Percentiles rank a stretch among this genome's conserved stretches.
Conservation (phyloP, 352 stramenopile species). For the Detonula confervacea region DNA sequence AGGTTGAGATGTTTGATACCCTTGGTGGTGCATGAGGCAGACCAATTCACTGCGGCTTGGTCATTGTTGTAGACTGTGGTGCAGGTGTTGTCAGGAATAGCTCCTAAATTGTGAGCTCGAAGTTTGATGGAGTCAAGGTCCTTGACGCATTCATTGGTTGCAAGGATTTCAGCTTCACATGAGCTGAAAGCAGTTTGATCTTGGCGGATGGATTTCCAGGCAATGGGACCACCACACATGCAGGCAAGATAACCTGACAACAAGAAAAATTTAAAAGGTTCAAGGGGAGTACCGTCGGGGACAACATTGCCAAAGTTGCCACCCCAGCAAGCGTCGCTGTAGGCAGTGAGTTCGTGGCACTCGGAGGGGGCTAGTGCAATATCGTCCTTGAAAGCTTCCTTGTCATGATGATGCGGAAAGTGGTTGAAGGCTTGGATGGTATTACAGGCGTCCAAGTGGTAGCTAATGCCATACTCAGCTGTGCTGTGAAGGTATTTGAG, state of each 20-base stretch:
- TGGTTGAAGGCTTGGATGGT: background rate
- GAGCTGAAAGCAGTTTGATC: background rate
- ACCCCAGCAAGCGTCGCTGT: background rate
- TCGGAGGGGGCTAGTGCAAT: background rate
- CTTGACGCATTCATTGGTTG: conserved; percentile 6
- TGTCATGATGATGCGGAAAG: background rate
- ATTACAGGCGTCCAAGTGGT: background rate
- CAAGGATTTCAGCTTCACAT: conserved; percentile 31
- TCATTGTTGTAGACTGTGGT: conserved; percentile 50
- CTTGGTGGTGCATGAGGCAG: conserved; percentile 12
- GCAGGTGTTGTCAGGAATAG: background rate
- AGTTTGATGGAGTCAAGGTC: background rate
- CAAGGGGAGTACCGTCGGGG: background rate
- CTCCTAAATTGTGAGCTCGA: background rate
- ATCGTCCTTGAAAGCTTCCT: conserved; percentile 6
- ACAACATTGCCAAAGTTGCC: background rate
- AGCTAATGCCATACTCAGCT: conserved; percentile 2
- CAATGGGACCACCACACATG: conserved; percentile 11
- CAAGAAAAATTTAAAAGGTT: background rate
- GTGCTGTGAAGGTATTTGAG: background rate
- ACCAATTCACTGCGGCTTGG: conserved; percentile 26
- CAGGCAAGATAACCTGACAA: conserved; percentile 21
- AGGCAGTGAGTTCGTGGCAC: background rate
- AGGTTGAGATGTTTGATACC: conserved; percentile 26
- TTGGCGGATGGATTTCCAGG: conserved; percentile 19